A percentile compares a stretch with the other conserved stretches of the same genome.
phyloP scores from a whole-genome alignment of 495 filamentous ascomycete species.

The Cercophora newfieldiana region DNA sequence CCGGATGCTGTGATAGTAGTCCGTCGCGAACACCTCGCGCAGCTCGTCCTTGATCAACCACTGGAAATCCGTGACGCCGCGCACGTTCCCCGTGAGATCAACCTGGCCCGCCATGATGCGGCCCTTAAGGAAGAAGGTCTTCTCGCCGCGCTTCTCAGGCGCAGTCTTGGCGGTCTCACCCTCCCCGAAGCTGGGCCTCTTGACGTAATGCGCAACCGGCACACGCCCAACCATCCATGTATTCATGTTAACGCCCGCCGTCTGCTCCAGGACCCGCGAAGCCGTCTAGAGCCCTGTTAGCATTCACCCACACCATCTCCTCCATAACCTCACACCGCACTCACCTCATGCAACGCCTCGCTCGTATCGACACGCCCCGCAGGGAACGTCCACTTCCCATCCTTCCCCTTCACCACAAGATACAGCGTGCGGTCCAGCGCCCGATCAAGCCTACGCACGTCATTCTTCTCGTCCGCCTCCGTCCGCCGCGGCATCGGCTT shows the following conservation, averaged over 20 bases:
- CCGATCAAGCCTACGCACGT: conserved; percentile 75
- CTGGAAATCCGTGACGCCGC: conserved; percentile 77
- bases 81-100: conserved; percentile 68
- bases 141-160: conserved; percentile 56
- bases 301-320: neutral
- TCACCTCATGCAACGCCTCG: conserved; percentile 80
- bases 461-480: conserved; percentile 75
- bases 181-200: conserved; percentile 41
- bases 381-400: conserved; percentile 80
- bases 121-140: conserved; percentile 93
- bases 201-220: conserved; percentile 77
- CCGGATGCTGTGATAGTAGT: conserved; percentile 72
- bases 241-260: conserved; percentile 94
- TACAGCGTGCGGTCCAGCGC: conserved; percentile 79
- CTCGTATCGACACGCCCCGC: conserved; percentile 60
- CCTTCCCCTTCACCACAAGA: conserved; percentile 65
- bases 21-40: conserved; percentile 54
- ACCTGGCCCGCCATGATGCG: conserved; percentile 97
- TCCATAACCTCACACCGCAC: conserved; percentile 26
- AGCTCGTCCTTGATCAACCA: conserved; percentile 94
- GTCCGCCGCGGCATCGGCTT: conserved; percentile 69
- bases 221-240: conserved; percentile 95
- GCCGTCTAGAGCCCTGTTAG: conserved; percentile 63
- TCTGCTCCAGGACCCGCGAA: conserved; percentile 68
- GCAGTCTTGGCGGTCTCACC: conserved; percentile 37